Conservation (phyloP, 768 basidiomycete genomes). For the Flagelloscypha sp. region DNA sequence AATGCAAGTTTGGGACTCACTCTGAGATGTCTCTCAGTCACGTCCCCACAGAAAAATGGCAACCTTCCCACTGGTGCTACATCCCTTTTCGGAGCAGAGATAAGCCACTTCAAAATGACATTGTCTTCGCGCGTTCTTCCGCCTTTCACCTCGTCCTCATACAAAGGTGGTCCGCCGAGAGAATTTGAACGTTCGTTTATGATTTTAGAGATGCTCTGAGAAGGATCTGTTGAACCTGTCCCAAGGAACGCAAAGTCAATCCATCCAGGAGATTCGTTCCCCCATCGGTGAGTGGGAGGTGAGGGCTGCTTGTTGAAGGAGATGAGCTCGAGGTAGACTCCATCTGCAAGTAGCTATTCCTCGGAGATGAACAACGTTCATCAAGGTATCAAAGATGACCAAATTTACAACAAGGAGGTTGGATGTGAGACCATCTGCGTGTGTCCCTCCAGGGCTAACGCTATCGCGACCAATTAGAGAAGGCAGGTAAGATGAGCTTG, state of each 20-base stretch:
- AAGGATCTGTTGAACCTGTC: slow-evolving; percentile 24
- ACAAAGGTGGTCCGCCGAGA: slow-evolving; percentile 32
- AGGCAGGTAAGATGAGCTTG: neutral
- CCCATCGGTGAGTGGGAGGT: slow-evolving; percentile 47
- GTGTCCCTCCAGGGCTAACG: slow-evolving; percentile 58
- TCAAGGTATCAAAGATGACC: neutral
- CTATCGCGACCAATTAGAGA: slow-evolving; percentile 23
- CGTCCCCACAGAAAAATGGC: slow-evolving; percentile 72
- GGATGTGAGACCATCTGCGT: slow-evolving; percentile 52
- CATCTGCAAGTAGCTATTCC: slow-evolving; percentile 43
- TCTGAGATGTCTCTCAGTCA: slow-evolving; percentile 51
- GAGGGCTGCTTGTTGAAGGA: slow-evolving; percentile 51
- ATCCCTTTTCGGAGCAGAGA: slow-evolving; percentile 29
- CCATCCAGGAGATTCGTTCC: slow-evolving; percentile 48
- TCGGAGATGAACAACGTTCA: neutral
- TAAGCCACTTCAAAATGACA: slow-evolving; percentile 47
- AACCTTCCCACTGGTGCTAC: slow-evolving; percentile 23
- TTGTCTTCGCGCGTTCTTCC: slow-evolving; percentile 55
- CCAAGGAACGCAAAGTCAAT: slow-evolving; percentile 62
- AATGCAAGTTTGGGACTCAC: too few species aligned
- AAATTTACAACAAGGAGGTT: slow-evolving; percentile 55
- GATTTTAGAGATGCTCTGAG: slow-evolving; percentile 34
- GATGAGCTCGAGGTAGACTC: slow-evolving; percentile 62
- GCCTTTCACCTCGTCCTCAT: slow-evolving; percentile 37
- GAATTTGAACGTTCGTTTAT: slow-evolving; percentile 44